Conservation (phyloP, 108 stramenopile species). For the Licmophora abbreviata region DNA sequence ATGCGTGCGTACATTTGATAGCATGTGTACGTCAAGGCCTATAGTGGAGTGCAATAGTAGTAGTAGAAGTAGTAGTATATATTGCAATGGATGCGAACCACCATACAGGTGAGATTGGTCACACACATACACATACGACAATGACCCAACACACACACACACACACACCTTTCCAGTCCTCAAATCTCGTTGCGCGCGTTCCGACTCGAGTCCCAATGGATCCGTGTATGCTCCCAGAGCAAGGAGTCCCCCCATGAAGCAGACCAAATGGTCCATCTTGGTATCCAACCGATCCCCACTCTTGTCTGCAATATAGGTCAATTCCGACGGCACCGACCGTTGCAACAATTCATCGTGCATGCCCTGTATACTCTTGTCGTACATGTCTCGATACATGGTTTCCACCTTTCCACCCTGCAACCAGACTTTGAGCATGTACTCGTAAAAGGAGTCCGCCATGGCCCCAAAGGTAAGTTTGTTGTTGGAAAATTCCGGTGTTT, state of each 20-base stretch:
- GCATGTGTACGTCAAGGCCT: conserved; percentile 92
- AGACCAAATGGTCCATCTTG: conserved; percentile 93
- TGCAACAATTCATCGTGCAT: conserved; percentile 67
- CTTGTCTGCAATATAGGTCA: conserved; percentile 81
- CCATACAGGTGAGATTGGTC: no score
- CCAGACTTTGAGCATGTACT: conserved; percentile 96
- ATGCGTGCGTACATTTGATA: conserved; percentile 88
- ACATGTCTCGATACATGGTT: conserved; percentile 72
- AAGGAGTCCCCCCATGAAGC: conserved; percentile 90
- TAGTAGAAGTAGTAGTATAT: no score
- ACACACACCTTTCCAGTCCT: conserved; percentile 40
- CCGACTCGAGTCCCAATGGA: conserved; percentile 44
- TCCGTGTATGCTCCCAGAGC: conserved; percentile 89
- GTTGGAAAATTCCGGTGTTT: conserved; percentile 37
- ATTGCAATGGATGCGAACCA: background rate
- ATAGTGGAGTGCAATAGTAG: conserved; percentile 5
- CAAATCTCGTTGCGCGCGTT: conserved; percentile 76
- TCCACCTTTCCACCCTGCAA: conserved; percentile 79
- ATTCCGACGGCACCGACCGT: conserved; percentile 54
- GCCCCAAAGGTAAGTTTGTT: conserved; percentile 69
- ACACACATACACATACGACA: background rate
- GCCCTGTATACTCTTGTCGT: conserved; percentile 84
- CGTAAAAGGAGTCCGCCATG: conserved; percentile 77
- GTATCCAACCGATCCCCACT: conserved; percentile 27
- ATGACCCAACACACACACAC: background rate